Percentiles rank a stretch among this genome's conserved stretches.
Evolutionary conservation across 2,329 filamentous ascomycete genomes (phyloP).

Genomic region (Colletotrichum kahawae): DNA sequence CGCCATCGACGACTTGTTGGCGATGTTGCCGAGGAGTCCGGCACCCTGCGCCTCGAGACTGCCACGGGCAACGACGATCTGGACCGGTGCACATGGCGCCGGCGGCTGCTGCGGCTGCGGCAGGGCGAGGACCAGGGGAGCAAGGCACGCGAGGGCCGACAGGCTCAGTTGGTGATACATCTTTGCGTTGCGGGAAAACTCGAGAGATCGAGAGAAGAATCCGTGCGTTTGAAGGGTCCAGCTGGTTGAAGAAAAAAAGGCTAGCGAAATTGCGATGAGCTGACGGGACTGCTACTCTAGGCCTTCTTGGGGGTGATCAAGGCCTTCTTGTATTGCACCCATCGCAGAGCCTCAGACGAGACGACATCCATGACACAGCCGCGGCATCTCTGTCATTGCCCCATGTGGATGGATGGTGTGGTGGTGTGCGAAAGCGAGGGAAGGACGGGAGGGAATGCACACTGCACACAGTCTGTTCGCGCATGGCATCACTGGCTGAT

Average conservation of each 20-base stretch:
- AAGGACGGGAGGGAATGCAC: neutral
- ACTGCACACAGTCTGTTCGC: neutral
- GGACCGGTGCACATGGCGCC: constrained; percentile 26
- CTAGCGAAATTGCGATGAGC: neutral
- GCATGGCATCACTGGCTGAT: neutral
- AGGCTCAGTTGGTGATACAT: constrained; percentile 5
- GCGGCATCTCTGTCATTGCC: neutral
- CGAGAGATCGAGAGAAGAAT: neutral
- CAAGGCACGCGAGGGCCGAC: constrained; percentile 6
- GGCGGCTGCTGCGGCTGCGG: neutral
- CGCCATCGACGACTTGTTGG: constrained; percentile 32
- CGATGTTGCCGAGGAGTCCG: constrained; percentile 38
- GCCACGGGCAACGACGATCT: constrained; percentile 45
- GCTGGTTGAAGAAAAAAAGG: neutral
- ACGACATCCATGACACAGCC: constrained; percentile 5
- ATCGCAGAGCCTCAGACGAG: neutral
- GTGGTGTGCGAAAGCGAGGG: neutral
- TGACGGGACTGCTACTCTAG: neutral
- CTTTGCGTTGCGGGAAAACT: neutral
- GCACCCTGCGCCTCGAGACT: constrained; percentile 37
- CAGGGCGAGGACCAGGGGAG: neutral
- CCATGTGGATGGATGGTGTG: neutral
- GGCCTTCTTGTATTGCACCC: constrained; percentile 15
- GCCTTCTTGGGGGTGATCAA: neutral
- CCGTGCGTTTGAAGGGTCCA: neutral